Evolutionary conservation across 2,329 filamentous ascomycete genomes (phyloP), one percentile per base, ranked within the genome.

Genomic region (Ophiosphaerella korrae): DNA sequence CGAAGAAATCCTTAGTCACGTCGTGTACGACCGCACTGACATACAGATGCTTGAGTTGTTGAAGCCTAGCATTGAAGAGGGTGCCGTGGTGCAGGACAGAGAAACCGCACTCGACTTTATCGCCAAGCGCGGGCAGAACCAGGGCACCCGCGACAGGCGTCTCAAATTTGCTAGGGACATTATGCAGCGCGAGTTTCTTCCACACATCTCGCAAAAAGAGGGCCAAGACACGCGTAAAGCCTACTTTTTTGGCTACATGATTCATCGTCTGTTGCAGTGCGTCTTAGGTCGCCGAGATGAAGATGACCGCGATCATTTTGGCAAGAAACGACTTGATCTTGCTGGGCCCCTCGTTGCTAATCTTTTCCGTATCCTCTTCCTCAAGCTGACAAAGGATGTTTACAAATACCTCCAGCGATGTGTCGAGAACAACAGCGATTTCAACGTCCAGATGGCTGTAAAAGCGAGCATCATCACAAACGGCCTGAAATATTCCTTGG

Each of bases 171-270:
- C 94, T 3, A 86, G 90, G 67, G 94, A 97, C 63, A 92, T 99
- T 61, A 85, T 99, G 74, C 92, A 97, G 74, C 97, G 97, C 78
- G 95, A 99, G 74, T 89, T 96, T 60, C 78, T 99, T 40, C 95
- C 94, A 21, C 94, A 99, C 69, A 97, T 99, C 55, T 97, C 93
- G 1, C 94, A 99, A 73, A 87, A 84, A 54, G 92, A 97, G 74
- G 94, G 94, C 24, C 95, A 91, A 63, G 93, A 97, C 73, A 97
- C 93, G 1, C 83, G 91, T 52, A 99, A 99, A 73, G 94, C 95
- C 2, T 99, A 96, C 77, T 99, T 97, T 82, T 80, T 99, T 42
- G 94, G 95, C 18, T 99, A 99, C 77, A 99, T 99, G 93, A 90
- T 97, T 40, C 93, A 99, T 76, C 89, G 94, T 71, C 83, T 99